Evolutionary conservation across 768 basidiomycete genomes (phyloP).

Genomic region (Kwoniella dendrophila): DNA sequence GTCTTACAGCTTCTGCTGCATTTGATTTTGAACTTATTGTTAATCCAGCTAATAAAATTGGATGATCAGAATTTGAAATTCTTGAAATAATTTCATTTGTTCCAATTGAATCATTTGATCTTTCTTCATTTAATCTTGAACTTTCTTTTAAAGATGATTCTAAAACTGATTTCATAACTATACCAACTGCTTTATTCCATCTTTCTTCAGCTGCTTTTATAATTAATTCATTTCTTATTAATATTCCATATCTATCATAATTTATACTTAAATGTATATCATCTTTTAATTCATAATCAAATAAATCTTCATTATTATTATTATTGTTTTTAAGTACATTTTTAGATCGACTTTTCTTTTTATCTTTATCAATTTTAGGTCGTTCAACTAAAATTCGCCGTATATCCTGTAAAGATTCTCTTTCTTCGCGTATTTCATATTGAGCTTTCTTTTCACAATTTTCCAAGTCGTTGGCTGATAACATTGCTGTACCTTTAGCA

Average conservation of each 20-base stretch:
- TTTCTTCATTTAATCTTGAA: constrained; percentile 18
- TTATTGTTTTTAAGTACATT: background rate
- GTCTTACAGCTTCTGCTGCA: constrained; percentile 30
- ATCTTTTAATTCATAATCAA: constrained; percentile 60
- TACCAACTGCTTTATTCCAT: constrained; percentile 73
- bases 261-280: constrained; percentile 81
- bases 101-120: constrained; percentile 27
- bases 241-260: constrained; percentile 80
- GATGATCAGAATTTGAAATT: constrained; percentile 31
- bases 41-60: constrained; percentile 29
- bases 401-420: constrained; percentile 21
- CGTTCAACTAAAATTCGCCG: constrained; percentile 30
- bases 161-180: constrained; percentile 71
- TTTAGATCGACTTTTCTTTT: constrained; percentile 54
- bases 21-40: constrained; percentile 22
- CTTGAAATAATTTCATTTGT: constrained; percentile 36
- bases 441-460: constrained; percentile 20
- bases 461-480: constrained; percentile 19
- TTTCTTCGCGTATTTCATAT: constrained; percentile 28
- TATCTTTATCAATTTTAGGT: constrained; percentile 28
- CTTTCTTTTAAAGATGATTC: constrained; percentile 61
- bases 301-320: constrained; percentile 17
- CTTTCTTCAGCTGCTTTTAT: constrained; percentile 74
- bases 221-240: constrained; percentile 83
- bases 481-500: constrained; percentile 17